Evolutionary conservation across 2,329 filamentous ascomycete species (phyloP), one percentile per base, ranked within the genome.

Genomic region (Sclerotinia minor): DNA sequence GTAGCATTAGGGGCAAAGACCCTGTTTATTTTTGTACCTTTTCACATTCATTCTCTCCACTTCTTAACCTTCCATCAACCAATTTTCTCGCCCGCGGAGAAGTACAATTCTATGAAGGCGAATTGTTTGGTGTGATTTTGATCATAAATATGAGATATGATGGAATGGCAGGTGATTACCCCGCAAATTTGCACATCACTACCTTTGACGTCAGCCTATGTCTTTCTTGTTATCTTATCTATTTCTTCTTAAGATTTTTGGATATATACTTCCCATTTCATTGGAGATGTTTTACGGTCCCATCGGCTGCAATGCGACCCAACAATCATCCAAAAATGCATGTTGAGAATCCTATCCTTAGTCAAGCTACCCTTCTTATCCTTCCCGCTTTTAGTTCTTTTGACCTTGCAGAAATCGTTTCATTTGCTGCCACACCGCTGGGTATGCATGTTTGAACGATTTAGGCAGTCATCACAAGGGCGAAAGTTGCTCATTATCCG

Each of bases 1-100:
- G 72, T 74, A 72, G 64, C 58, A 50, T 61, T 50, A 61, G 45
- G 45, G 29, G 45, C 15, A 24, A 60, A 50, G 29, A 49, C 58
- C 58, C 58, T 61, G 26, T 35, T 61, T n/a, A n/a, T 50, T 45
- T 49, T 19, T 26, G 5, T 47, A 45, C 41, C n/a, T 35, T 54
- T 54, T 38, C 13, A n/a, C 29, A 35, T 41, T 35, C 21, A 19
- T 17, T 49, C 58, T 60, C 41, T 49, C 44, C 58, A 49, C 58
- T 60, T 49, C 26, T 60, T 32, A n/a, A 26, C 44, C 58, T n/a
- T 47, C 44, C 6, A 29, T 32, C 13, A 49, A 61, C 44, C 15
- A 7, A 24, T 38, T 38, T 50, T 9, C 29, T 49, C 35, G 58
- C 58, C 58, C 58, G 58, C 58, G 45, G 45, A 50, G 58, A 61